Evolutionary conservation across 2,329 filamentous ascomycete species (phyloP).

Genomic region (Hortaea werneckii): DNA sequence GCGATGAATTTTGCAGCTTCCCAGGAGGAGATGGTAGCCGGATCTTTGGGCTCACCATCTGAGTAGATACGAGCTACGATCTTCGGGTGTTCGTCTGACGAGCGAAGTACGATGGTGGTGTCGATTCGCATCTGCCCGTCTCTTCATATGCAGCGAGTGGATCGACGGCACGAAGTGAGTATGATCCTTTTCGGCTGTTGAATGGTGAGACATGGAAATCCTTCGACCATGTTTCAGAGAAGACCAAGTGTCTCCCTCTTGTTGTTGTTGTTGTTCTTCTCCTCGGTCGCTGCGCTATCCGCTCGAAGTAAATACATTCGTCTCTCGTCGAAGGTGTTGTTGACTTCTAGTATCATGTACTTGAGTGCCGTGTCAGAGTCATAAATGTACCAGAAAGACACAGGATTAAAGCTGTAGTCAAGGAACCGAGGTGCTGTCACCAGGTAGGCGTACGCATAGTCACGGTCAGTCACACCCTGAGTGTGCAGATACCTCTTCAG

Average conservation of each 20-base stretch:
- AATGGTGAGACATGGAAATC: constrained; percentile 71
- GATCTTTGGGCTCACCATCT: constrained; percentile 41
- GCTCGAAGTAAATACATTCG: constrained; percentile 53
- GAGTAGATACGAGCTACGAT: constrained; percentile 52
- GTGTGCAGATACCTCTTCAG: constrained; percentile 47
- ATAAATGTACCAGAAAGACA: constrained; percentile 74
- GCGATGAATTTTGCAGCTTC: constrained; percentile 19
- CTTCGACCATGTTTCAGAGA: constrained; percentile 51
- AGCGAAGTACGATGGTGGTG: constrained; percentile 51
- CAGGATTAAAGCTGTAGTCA: constrained; percentile 63
- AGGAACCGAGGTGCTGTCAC: constrained; percentile 60
- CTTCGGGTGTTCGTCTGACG: constrained; percentile 51
- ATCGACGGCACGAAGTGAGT: constrained; percentile 37
- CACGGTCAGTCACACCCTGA: constrained; percentile 47
- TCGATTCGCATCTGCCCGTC: constrained; percentile 34
- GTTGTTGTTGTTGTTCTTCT: background rate
- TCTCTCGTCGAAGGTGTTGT: constrained; percentile 66
- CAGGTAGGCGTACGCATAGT: constrained; percentile 60
- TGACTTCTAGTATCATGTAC: constrained; percentile 62
- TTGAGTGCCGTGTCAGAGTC: constrained; percentile 45
- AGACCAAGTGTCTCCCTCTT: constrained; percentile 17
- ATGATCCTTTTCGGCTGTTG: constrained; percentile 46
- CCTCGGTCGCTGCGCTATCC: constrained; percentile 11
- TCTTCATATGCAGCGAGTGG: constrained; percentile 29
- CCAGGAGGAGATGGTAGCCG: constrained; percentile 32